These are phyloP conservation scores for Sistotremastrum suecicum DNA, from an alignment of 768 basidiomycete genomes.

Conservation along the genomic window DNA sequence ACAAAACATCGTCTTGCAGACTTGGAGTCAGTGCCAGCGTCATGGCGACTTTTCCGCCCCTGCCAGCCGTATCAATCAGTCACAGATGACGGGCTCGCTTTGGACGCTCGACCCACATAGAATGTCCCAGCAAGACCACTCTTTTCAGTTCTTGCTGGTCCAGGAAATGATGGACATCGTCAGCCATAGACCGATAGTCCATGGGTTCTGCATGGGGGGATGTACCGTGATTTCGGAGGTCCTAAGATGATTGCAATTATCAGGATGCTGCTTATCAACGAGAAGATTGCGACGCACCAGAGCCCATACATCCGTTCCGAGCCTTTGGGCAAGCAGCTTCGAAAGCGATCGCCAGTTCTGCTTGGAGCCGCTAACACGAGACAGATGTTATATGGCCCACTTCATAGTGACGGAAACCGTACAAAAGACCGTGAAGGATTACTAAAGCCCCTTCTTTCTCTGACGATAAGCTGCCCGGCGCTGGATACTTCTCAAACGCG, in stretches of 20 bases:
- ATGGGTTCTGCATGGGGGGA: slow-evolving; percentile 66
- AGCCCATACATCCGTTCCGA: slow-evolving; percentile 57
- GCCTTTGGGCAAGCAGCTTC: slow-evolving; percentile 53
- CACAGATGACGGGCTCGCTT: not conserved
- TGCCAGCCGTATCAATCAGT: slow-evolving; percentile 15
- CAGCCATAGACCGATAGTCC: slow-evolving; percentile 68
- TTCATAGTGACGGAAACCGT: slow-evolving; percentile 10
- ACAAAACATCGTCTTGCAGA: slow-evolving; percentile 27
- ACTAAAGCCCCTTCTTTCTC: slow-evolving; percentile 29
- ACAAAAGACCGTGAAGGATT: slow-evolving; percentile 57
- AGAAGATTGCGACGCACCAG: slow-evolving; percentile 29
- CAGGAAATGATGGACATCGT: slow-evolving; percentile 61
- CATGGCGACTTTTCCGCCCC: slow-evolving; percentile 84
- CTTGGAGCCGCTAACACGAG: slow-evolving; percentile 55
- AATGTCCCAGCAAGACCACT: slow-evolving; percentile 75
- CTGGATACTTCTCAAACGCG: too few relatives aligned
- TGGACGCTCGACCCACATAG: slow-evolving; percentile 45
- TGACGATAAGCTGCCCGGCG: not conserved
- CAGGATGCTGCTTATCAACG: not conserved
- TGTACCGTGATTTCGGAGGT: slow-evolving; percentile 80
- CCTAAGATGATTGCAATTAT: slow-evolving; percentile 24
- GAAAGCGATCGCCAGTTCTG: slow-evolving; percentile 80
- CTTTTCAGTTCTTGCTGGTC: slow-evolving; percentile 35
- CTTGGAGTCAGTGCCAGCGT: slow-evolving; percentile 40
- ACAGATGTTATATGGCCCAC: not conserved